Percentiles rank a stretch among this genome's conserved stretches.
Evolutionary conservation across 208 protist genomes (phyloP).

Genomic region (Acanthamoeba quina): DNA sequence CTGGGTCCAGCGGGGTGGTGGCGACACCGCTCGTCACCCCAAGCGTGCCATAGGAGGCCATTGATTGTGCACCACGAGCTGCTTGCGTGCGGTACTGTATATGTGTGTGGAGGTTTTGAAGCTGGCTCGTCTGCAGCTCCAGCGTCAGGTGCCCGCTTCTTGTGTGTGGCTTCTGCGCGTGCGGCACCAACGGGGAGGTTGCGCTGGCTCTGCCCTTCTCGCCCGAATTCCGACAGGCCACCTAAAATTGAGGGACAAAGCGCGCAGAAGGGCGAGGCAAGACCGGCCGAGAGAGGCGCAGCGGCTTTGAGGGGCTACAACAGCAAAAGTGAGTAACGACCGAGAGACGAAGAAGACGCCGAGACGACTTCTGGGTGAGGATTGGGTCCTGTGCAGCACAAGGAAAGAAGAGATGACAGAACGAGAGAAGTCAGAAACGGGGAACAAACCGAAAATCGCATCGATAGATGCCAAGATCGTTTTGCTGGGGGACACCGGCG

Average conservation of each 20-base stretch:
- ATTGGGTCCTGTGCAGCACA: background rate
- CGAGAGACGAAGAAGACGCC: background rate
- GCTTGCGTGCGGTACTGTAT: background rate
- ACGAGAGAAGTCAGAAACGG: slow-evolving; percentile 51
- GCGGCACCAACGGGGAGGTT: background rate
- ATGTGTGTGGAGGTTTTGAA: background rate
- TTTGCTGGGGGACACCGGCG: slow-evolving; percentile 77
- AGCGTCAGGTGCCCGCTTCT: no score
- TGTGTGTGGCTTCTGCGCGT: no score
- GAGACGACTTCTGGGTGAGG: background rate
- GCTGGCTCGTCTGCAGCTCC: background rate
- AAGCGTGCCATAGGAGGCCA: slow-evolving; percentile 8
- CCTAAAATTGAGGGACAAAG: no score
- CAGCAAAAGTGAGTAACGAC: no score
- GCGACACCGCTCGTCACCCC: background rate
- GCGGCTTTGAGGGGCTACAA: background rate
- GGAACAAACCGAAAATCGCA: slow-evolving; percentile 38
- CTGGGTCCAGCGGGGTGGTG: background rate
- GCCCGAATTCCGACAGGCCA: no score
- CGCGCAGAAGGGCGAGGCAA: no score
- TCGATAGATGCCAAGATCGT: slow-evolving; percentile 78
- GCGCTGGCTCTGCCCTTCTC: background rate
- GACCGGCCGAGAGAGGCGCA: no score
- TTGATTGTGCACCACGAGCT: background rate
- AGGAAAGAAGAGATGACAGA: background rate